These are phyloP conservation scores for Aspergillus taichungensis DNA, from an alignment of 495 filamentous ascomycete species.

Conservation along the genomic window DNA sequence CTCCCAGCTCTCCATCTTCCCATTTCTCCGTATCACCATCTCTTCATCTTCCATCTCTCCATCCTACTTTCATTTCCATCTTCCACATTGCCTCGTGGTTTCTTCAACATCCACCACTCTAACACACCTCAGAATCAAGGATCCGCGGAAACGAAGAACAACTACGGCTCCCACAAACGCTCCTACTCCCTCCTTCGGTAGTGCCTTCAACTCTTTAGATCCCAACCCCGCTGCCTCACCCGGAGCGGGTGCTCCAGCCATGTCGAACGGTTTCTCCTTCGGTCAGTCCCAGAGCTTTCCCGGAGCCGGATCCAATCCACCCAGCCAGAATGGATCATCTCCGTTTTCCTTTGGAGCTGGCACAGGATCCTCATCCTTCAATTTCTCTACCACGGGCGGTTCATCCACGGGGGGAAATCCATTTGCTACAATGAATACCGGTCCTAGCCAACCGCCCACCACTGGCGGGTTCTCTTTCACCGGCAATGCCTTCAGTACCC, in stretches of 20 bases:
- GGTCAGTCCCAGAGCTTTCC: slow-evolving; percentile 42
- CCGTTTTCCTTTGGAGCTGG: slow-evolving; percentile 34
- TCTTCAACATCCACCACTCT: slow-evolving; percentile 6
- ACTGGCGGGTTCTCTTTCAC: slow-evolving; percentile 17
- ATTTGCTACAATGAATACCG: slow-evolving; percentile 25
- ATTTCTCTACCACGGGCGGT: slow-evolving; percentile 25
- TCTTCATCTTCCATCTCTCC: not conserved
- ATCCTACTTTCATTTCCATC: not conserved
- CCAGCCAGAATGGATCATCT: slow-evolving; percentile 19
- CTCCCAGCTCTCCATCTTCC: not conserved
- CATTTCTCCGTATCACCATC: not conserved
- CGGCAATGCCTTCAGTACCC: slow-evolving; percentile 28
- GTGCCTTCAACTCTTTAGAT: slow-evolving; percentile 21
- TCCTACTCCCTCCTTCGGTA: slow-evolving; percentile 16
- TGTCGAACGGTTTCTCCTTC: slow-evolving; percentile 32
- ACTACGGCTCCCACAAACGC: slow-evolving; percentile 12
- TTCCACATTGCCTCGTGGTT: not conserved
- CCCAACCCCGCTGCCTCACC: slow-evolving; percentile 22
- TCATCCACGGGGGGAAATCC: slow-evolving; percentile 27
- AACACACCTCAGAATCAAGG: slow-evolving; percentile 23
- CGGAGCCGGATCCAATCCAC: slow-evolving; percentile 21
- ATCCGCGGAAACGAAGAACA: slow-evolving; percentile 24
- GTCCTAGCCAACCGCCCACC: slow-evolving; percentile 12
- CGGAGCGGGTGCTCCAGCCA: slow-evolving; percentile 16
- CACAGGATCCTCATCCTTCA: slow-evolving; percentile 24